Evolutionary conservation across 2,329 filamentous ascomycete genomes (phyloP), one percentile per base, ranked within the genome.

Genomic region (Trichoderma oligosporum): DNA sequence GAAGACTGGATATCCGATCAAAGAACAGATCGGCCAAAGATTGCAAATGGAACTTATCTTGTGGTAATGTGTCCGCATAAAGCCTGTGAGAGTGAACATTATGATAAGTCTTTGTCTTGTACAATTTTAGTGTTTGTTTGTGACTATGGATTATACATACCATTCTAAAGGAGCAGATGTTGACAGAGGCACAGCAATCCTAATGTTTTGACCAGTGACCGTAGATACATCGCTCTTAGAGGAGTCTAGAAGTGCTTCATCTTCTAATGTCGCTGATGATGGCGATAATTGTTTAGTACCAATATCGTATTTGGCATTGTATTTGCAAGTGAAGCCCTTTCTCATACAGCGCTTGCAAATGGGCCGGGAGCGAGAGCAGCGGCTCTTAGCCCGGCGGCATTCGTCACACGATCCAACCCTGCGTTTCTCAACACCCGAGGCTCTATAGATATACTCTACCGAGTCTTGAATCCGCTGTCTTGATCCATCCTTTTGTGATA

Each of bases 401-500:
- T 54, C 51, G 1, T 54, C 51, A 36, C 51, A 54, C 2, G 51
- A 54, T 18, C 51, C 51, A 12, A 54, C 51, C 16, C 39, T 54
- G 7, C 51, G 51, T 39, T 54, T 54, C 51, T 54, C 51, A 20
- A 54, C 51, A 14, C 51, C 51, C 4, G 51, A 54, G 6, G 29
- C 51, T 35, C 51, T 38, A n/a, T 54, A 54, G 7, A 54, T 54
- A n/a, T 31, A 33, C 22, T 54, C 51, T 20, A 54, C 51, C n/a
- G 51, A 54, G 18, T 44, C 51, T 7, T 54, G 51, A 14, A 54
- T 35, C 7, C 39, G 39, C 29, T 54, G 51, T 11, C 51, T 38
- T 8, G 51, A 44, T 7, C 51, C 51, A 45, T 54, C 51, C n/a
- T 36, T 54, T 2, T 36, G 51, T 11, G 51, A 54, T 36, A 54